Evolutionary conservation across 805 yeast species (phyloP).

Genomic region (Candida sithepensis): DNA sequence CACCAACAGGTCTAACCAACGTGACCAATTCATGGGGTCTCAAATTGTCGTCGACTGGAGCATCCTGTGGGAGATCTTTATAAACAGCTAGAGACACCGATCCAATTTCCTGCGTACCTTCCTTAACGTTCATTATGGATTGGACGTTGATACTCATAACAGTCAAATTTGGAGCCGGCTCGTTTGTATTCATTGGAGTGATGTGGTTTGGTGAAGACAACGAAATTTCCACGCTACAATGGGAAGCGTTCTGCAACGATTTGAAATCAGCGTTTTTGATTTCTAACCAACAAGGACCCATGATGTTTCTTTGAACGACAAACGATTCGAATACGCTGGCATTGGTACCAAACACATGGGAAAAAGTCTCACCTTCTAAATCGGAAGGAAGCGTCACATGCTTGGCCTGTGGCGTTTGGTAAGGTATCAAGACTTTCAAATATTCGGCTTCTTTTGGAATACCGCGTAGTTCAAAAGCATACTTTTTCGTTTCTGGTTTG

Average conservation of each 20-base stretch:
- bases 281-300: slow-evolving; percentile 98
- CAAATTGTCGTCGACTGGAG: slow-evolving; percentile 60
- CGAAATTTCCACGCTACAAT: slow-evolving; percentile 74
- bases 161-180: slow-evolving; percentile 64
- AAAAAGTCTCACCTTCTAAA: slow-evolving; percentile 71
- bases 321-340: slow-evolving; percentile 79
- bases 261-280: slow-evolving; percentile 60
- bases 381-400: slow-evolving; percentile 53
- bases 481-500: slow-evolving; percentile 69
- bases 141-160: slow-evolving; percentile 75
- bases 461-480: slow-evolving; percentile 82
- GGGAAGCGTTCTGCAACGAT: slow-evolving; percentile 61
- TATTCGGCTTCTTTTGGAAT: slow-evolving; percentile 80
- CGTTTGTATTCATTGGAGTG: slow-evolving; percentile 40
- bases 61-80: slow-evolving; percentile 67
- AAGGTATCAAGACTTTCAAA: slow-evolving; percentile 74
- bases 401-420: slow-evolving; percentile 53
- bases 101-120: slow-evolving; percentile 81
- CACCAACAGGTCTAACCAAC: slow-evolving; percentile 74
- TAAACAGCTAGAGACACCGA: slow-evolving; percentile 76
- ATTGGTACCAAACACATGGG: slow-evolving; percentile 74
- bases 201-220: slow-evolving; percentile 47
- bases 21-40: slow-evolving; percentile 64
- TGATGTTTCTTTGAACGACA: slow-evolving; percentile 73
- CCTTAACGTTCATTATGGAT: slow-evolving; percentile 70